Evolutionary conservation across 1,284 basidiomycete species (phyloP), one percentile per base, ranked within the genome.

Genomic region (Ganoderma multipileum): DNA sequence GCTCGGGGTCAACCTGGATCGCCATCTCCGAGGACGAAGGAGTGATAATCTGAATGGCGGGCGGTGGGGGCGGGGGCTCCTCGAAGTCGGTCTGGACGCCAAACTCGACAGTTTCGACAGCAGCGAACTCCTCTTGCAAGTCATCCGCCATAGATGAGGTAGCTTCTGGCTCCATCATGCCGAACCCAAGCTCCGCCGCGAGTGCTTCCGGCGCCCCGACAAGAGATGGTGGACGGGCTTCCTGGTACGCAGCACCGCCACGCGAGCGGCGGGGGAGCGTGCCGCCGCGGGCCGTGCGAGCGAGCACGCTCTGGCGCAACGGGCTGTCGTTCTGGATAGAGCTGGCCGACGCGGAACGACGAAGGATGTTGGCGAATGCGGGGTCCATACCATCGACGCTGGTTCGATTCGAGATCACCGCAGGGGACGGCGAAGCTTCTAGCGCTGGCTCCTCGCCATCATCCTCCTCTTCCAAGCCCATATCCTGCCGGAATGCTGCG

Each of bases 311-410:
- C 62, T 85, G 84, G 55, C 88, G 86, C 30, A 91, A 80, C 61
- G 90, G 89, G 72, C 89, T 88, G 54, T 82, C 80, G 70, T 82
- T 78, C 59, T 84, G 77, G 28, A 84, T 55, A 1, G 90, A 86
- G 30, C 84, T 83, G 63, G 85, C 83, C 11, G 90, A 90, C 0
- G 86, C 83, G 2, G 87, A 83, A 38, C 87, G 87, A 67, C 86
- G 86, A 50, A 94, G 86, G 18, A 94, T 83, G 70, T 94, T 93
- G 65, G 93, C 92, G 76, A 94, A 95, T 0, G 82, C 85, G 12
- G 94, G 94, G 73, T 95, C 94, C 91, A 95, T 93, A 50, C 93
- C 93, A 64, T 95, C 93, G 12, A 94, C 83, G 73, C 91, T 93
- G 2, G 86, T 86, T 41, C 84, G 82, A 70, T 90, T 91, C 2